Evolutionary conservation across 2,329 filamentous ascomycete genomes (phyloP), one percentile per base, ranked within the genome.

Genomic region (Dothideomycetes sp.): DNA sequence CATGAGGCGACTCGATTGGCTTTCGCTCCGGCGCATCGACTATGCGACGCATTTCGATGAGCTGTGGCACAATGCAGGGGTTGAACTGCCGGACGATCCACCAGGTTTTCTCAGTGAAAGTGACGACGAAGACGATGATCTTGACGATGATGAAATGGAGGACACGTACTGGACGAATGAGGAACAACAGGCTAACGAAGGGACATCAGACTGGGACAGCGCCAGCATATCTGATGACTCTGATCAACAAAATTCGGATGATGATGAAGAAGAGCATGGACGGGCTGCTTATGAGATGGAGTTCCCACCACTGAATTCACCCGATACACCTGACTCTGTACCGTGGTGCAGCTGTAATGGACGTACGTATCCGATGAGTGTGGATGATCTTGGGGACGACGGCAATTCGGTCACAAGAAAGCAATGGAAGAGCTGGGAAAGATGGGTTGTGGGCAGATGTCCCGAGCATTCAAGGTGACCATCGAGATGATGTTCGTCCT

Each of bases 11-110:
- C 59, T 82, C 12, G 71, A 79, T 32, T 79, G 75, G 67, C 67
- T 82, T 20, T 76, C 75, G 49, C 58, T 83, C n/a, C 64, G 73
- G 24, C 62, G 74, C 5, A 75, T 80, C 33, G 72, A 75, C 25
- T 82, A 82, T 50, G 69, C 68, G 3, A 63, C 60, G 24, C 63
- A 71, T 37, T 74, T 74, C 44, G 70, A 76, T 45, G 63, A 65
- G 18, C 59, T 64, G 36, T 61, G 57, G 50, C 59, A 62, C 12
- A 53, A 60, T 3, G 48, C 47, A 2, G 69, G 67, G 2, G 64
- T 66, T 18, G 70, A 73, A 48, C 60, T 73, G 3, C 65, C 63
- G 7, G 67, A 70, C 29, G 66, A 67, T 29, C 60, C 58, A 13
- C 58, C 61, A 1, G 56, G 58, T 1, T 60, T 61, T 2, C 56